phyloP scores from a whole-genome alignment of 2,329 filamentous ascomycete species.

The Monosporascus sp. region DNA sequence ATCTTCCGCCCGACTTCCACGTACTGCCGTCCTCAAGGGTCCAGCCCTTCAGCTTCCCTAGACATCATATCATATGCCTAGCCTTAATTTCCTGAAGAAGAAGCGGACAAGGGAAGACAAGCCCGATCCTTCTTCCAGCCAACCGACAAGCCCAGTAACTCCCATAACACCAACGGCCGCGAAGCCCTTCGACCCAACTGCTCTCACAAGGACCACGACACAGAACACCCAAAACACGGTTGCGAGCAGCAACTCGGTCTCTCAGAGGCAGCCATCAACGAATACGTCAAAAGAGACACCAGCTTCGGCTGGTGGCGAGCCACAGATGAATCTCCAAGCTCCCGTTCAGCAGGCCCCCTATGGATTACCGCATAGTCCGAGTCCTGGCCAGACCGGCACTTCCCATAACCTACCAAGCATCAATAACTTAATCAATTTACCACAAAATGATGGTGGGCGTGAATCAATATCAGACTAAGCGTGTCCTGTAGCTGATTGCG shows the following conservation, averaged over 20 bases:
- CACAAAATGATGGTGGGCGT: constrained; percentile 37
- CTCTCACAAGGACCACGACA: constrained; percentile 32
- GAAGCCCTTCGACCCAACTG: constrained; percentile 44
- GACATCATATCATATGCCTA: constrained; percentile 66
- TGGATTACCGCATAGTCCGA: constrained; percentile 37
- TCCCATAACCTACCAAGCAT: constrained; percentile 73
- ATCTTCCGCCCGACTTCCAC: constrained; percentile 2
- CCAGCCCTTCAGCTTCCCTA: constrained; percentile 22
- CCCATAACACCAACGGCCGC: constrained; percentile 52
- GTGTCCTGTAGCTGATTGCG: not conserved
- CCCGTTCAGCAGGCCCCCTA: constrained; percentile 31
- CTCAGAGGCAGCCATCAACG: constrained; percentile 15
- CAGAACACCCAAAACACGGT: constrained; percentile 13
- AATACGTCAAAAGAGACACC: constrained; percentile 18
- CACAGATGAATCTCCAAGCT: constrained; percentile 27
- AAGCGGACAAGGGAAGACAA: constrained; percentile 93
- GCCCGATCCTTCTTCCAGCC: constrained; percentile 62
- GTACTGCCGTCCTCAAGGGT: constrained; percentile 14
- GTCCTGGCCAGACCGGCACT: constrained; percentile 22
- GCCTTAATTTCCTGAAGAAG: constrained; percentile 94
- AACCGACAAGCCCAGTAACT: constrained; percentile 60
- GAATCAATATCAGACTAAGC: not conserved
- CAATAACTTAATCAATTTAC: constrained; percentile 74
- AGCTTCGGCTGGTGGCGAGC: constrained; percentile 25
- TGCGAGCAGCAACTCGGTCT: constrained; percentile 13